Evolutionary conservation across 2,329 filamentous ascomycete species (phyloP), one percentile per base, ranked within the genome.

Genomic region (Herpotrichia juniperi): DNA sequence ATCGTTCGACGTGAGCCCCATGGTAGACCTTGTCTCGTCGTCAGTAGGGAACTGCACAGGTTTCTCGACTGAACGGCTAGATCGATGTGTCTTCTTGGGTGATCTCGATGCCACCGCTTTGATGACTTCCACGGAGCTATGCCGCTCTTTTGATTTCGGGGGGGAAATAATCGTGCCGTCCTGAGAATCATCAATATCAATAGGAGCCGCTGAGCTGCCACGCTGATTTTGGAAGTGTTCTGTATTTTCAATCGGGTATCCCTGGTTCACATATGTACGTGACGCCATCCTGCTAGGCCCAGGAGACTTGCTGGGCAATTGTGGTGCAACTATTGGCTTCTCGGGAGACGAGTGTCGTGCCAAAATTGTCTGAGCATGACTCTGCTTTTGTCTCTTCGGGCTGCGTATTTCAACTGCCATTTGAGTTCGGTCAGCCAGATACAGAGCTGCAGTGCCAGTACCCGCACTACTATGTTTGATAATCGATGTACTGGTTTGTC

Each of bases 111-210:
- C n/a, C n/a, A n/a, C n/a, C n/a, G n/a, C n/a, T n/a, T n/a, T n/a
- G 16, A 11, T n/a, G 9, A 34, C 5, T n/a, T 40, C 21, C 3
- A 16, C 22, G 7, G 26, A 28, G 26, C 7, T 7, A 7, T 28
- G 26, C 7, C 26, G 26, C 12, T 28, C 7, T 28, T 21, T 16
- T 19, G 9, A n/a, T 46, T 28, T 28, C 12, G 26, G 26, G 26
- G 37, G 19, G 21, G 25, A 3, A 25, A 40, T n/a, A 21, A 14
- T 3, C 12, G 34, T 7, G 7, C 7, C 21, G 8, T 67, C 64
- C 30, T 69, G 68, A 2, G 66, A 68, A 51, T 71, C 66, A 0
- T 61, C 54, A 30, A 69, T 67, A 16, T 56, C 45, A 26, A 71
- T 69, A 2, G 64, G 66, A 39, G 53, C 51, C 4, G 46, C 35